These are phyloP conservation scores for Aspergillus fumigatiaffinis DNA, from an alignment of 2,329 filamentous ascomycete species.

Conservation along the genomic window DNA sequence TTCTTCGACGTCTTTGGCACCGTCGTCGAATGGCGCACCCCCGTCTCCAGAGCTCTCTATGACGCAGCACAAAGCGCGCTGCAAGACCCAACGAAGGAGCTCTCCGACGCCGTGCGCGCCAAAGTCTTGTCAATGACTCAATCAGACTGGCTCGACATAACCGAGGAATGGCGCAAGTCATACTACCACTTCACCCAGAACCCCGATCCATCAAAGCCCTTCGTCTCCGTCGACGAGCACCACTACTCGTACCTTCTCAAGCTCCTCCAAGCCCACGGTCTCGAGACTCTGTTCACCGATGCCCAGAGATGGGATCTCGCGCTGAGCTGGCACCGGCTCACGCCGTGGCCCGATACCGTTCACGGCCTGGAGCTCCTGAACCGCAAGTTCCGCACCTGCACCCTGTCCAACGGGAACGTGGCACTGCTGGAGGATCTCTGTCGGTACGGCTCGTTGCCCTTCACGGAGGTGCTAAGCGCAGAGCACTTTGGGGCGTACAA, in stretches of 20 bases:
- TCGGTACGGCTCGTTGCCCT: conserved; percentile 56
- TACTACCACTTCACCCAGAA: conserved; percentile 60
- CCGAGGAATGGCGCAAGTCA: conserved; percentile 64
- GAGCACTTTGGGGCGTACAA: conserved; percentile 74
- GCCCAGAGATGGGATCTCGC: conserved; percentile 59
- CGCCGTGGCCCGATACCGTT: conserved; percentile 63
- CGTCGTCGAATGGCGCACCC: conserved; percentile 71
- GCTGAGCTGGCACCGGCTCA: conserved; percentile 67
- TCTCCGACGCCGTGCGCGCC: conserved; percentile 46
- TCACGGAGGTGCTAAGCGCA: conserved; percentile 60
- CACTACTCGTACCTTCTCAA: conserved; percentile 59
- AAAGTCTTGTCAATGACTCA: conserved; percentile 50
- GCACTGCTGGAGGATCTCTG: conserved; percentile 64
- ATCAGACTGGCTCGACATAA: conserved; percentile 61
- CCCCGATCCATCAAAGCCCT: conserved; percentile 42
- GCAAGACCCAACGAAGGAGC: conserved; percentile 41
- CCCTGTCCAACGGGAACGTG: conserved; percentile 71
- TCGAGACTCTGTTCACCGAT: conserved; percentile 59
- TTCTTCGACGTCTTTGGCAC: conserved; percentile 49
- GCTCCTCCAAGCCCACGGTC: conserved; percentile 54
- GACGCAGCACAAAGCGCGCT: conserved; percentile 48
- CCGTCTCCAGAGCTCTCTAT: conserved; percentile 58
- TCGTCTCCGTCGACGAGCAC: conserved; percentile 70
- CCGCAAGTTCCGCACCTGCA: conserved; percentile 57
- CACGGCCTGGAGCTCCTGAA: conserved; percentile 56